These are phyloP conservation scores for Botrytis deweyae DNA, from an alignment of 2,329 filamentous ascomycete genomes.

Conservation along the genomic window DNA sequence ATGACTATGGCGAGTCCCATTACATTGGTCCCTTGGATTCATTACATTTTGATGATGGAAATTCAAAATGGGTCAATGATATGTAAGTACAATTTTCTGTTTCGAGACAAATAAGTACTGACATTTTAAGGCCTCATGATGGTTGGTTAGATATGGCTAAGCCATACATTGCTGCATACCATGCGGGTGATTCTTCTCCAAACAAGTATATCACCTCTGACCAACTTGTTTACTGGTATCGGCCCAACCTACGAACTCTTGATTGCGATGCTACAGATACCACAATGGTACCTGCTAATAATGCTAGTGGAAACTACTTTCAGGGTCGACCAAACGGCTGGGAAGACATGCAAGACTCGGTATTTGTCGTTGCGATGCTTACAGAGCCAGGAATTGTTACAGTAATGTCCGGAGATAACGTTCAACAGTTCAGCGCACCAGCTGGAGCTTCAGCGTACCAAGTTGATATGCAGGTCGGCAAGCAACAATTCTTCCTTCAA, in stretches of 20 bases:
- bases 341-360: conserved; percentile 37
- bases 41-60: conserved; percentile 37
- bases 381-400: conserved; percentile 34
- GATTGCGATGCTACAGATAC: conserved; percentile 39
- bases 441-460: conserved; percentile 29
- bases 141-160: conserved; percentile 44
- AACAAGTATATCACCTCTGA: conserved; percentile 31
- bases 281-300: conserved; percentile 34
- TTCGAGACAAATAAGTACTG: neutral
- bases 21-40: conserved; percentile 49
- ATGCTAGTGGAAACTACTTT: conserved; percentile 30
- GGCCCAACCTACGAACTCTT: conserved; percentile 37
- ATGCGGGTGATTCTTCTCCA: conserved; percentile 25
- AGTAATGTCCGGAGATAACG: conserved; percentile 35
- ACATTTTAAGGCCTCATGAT: conserved; percentile 45
- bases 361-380: conserved; percentile 37
- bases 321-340: conserved; percentile 32
- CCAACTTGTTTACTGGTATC: conserved; percentile 45
- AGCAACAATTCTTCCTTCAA: conserved; percentile 29
- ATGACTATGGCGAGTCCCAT: conserved; percentile 54
- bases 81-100: conserved; percentile 23
- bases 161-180: conserved; percentile 31
- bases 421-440: conserved; percentile 28
- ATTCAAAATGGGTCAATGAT: conserved; percentile 43
- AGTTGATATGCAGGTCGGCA: conserved; percentile 29